These are phyloP conservation scores for Trichoderma koningii DNA, from an alignment of 2,329 filamentous ascomycete species.

Conservation along the genomic window DNA sequence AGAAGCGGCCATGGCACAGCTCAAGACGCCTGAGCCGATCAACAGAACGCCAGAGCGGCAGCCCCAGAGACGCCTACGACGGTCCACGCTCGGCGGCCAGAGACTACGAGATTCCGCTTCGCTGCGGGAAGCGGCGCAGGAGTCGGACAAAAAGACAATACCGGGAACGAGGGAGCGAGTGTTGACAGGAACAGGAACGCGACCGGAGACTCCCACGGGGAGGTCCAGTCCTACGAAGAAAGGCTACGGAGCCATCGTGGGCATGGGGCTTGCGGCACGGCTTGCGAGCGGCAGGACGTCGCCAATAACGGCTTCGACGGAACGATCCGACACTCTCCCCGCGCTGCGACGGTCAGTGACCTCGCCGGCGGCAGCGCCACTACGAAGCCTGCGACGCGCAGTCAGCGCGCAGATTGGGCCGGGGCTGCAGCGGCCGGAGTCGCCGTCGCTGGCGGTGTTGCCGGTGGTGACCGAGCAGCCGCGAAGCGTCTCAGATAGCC, in stretches of 20 bases:
- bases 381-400: conserved; percentile 9
- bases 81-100: conserved; percentile 35
- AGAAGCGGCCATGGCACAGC: conserved; percentile 36
- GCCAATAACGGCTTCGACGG: conserved; percentile 22
- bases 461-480: conserved; percentile 1
- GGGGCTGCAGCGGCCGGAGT: conserved; percentile 18
- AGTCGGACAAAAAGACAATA: conserved; percentile 47
- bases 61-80: conserved; percentile 34
- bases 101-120: conserved; percentile 43
- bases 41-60: conserved; percentile 8
- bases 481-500: conserved; percentile 45
- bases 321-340: conserved; percentile 21
- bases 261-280: conserved; percentile 7
- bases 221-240: conserved; percentile 32
- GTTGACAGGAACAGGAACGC: conserved; percentile 30
- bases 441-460: conserved; percentile 3
- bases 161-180: conserved; percentile 27
- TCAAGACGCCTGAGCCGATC: conserved; percentile 37
- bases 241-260: conserved; percentile 36
- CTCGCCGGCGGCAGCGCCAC: conserved; percentile 11
- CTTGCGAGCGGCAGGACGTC: conserved; percentile 16
- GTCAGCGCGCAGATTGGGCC: conserved; percentile 17
- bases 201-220: conserved; percentile 24
- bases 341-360: conserved; percentile 15
- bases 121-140: conserved; percentile 43